phyloP scores from a whole-genome alignment of 2,329 filamentous ascomycete species.

The Beauveria varroae region DNA sequence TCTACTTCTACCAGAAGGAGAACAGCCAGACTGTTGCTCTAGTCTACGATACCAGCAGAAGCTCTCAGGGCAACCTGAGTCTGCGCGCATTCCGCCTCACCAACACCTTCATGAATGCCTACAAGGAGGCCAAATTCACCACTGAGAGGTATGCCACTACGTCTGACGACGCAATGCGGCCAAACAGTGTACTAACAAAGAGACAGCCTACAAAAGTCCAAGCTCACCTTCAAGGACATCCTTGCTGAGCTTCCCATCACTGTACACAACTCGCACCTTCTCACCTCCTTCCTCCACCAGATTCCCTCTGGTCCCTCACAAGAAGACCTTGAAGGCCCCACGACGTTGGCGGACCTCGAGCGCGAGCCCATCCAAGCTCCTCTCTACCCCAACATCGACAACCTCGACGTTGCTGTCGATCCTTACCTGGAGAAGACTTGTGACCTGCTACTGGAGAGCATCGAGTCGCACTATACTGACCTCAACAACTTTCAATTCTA shows the following conservation, averaged over 20 bases:
- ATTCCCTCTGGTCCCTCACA: slow-evolving; percentile 58
- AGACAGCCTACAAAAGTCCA: slow-evolving; percentile 81
- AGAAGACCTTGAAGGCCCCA: slow-evolving; percentile 65
- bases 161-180: not conserved
- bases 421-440: slow-evolving; percentile 98
- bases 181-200: slow-evolving; percentile 10
- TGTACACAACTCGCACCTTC: slow-evolving; percentile 94
- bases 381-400: slow-evolving; percentile 81
- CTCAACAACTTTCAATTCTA: slow-evolving; percentile 98
- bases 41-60: slow-evolving; percentile 92
- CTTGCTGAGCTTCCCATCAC: slow-evolving; percentile 81
- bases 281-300: slow-evolving; percentile 93
- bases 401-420: slow-evolving; percentile 87
- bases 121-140: slow-evolving; percentile 96
- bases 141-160: slow-evolving; percentile 68
- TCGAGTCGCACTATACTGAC: slow-evolving; percentile 96
- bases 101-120: slow-evolving; percentile 78
- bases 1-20: slow-evolving; percentile 93
- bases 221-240: slow-evolving; percentile 89
- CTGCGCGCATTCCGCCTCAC: slow-evolving; percentile 87
- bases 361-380: slow-evolving; percentile 55
- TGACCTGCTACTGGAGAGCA: slow-evolving; percentile 90
- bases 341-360: slow-evolving; percentile 71
- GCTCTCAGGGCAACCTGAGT: slow-evolving; percentile 83
- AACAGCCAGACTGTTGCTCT: slow-evolving; percentile 84